These are phyloP conservation scores for Fusarium sp. DNA, from an alignment of 2,329 filamentous ascomycete species.

Conservation along the genomic window DNA sequence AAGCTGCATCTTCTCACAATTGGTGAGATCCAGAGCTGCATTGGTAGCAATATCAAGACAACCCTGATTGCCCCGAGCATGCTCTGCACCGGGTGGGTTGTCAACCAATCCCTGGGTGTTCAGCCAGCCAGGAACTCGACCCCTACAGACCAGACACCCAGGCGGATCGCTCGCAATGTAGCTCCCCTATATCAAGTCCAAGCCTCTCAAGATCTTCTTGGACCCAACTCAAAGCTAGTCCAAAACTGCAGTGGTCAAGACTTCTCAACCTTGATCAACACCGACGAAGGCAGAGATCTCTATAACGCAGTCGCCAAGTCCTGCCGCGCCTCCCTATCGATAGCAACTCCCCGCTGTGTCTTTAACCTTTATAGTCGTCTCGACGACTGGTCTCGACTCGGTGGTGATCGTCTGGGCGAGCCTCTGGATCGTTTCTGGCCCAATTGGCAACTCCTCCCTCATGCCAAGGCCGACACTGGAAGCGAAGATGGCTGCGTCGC, in stretches of 20 bases:
- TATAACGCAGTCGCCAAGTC: not conserved
- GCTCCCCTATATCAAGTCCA: not conserved
- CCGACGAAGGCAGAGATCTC: not conserved
- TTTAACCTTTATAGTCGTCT: not conserved
- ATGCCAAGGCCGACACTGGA: not conserved
- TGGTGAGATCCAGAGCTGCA: not conserved
- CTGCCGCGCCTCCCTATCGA: not conserved
- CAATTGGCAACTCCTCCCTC: not conserved
- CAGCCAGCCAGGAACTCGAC: not conserved
- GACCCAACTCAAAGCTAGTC: not conserved
- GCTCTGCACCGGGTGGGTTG: constrained; percentile 6
- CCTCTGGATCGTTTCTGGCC: not conserved
- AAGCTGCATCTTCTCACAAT: not conserved
- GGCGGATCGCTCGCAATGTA: constrained; percentile 2
- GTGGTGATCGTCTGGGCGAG: not conserved
- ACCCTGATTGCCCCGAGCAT: constrained; percentile 6
- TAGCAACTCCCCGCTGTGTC: not conserved
- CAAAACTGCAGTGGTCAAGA: not conserved
- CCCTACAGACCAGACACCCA: not conserved
- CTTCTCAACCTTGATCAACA: not conserved
- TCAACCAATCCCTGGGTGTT: not conserved
- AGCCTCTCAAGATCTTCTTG: not conserved
- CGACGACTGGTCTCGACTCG: constrained; percentile 9
- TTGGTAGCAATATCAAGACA: not conserved
- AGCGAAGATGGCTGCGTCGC: not conserved